Evolutionary conservation across 1,284 basidiomycete genomes (phyloP).

Genomic region (Trametes versicolor): DNA sequence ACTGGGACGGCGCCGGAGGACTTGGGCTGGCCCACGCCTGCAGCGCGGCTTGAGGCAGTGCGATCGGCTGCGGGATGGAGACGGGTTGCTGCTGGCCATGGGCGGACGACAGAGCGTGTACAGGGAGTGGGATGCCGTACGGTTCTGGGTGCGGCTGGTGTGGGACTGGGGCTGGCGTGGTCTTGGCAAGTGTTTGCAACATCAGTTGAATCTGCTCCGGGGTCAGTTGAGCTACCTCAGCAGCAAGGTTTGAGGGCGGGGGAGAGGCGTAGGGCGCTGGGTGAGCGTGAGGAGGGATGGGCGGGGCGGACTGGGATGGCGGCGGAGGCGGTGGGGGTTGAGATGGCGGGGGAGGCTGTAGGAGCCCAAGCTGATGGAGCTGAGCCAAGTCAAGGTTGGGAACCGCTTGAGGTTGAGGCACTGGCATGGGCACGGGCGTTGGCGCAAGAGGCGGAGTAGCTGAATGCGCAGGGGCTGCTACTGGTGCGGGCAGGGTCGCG

Average conservation of each 20-base stretch:
- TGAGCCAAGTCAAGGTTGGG: constrained; percentile 27
- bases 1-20: constrained; percentile 15
- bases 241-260: constrained; percentile 44
- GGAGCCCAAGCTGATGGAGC: constrained; percentile 25
- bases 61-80: constrained; percentile 27
- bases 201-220: constrained; percentile 70
- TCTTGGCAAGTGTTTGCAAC: constrained; percentile 54
- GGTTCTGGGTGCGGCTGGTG: constrained; percentile 26
- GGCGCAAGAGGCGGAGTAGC: constrained; percentile 14
- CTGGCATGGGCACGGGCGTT: constrained; percentile 16
- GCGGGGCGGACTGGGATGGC: constrained; percentile 12
- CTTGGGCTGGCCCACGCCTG: constrained; percentile 28
- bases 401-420: constrained; percentile 1
- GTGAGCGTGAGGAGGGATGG: neutral
- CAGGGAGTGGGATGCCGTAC: constrained; percentile 16
- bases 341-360: constrained; percentile 19
- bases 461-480: constrained; percentile 34
- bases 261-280: constrained; percentile 12
- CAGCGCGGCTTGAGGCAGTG: constrained; percentile 27
- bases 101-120: neutral
- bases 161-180: constrained; percentile 19
- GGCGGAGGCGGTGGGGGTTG: constrained; percentile 25
- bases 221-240: constrained; percentile 65
- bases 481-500: constrained; percentile 35
- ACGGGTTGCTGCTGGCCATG: constrained; percentile 19